phyloP scores from a whole-genome alignment of 1,284 basidiomycete species.

The Fomitiporia mediterranea region DNA sequence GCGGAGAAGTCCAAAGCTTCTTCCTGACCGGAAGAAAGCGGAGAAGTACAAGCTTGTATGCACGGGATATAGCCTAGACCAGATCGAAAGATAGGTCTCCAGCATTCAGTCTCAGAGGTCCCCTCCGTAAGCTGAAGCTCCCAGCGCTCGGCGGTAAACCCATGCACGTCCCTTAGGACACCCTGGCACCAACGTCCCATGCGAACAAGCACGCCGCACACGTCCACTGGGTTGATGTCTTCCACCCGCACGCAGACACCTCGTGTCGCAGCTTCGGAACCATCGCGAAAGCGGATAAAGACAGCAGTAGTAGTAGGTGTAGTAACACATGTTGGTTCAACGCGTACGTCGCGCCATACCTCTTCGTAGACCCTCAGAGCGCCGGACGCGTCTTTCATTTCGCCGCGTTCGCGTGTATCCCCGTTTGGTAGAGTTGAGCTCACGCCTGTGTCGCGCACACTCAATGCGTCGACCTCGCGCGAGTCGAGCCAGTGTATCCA shows the following conservation, averaged over 20 bases:
- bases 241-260: not conserved
- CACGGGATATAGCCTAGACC: constrained; percentile 6
- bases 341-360: constrained; percentile 12
- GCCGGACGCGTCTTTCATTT: constrained; percentile 10
- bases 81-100: constrained; percentile 1
- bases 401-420: constrained; percentile 12
- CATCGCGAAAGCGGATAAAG: constrained; percentile 7
- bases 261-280: not conserved
- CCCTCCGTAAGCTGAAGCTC: not conserved
- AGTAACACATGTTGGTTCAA: not conserved
- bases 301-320: not conserved
- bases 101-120: not conserved
- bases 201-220: constrained; percentile 12
- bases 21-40: not conserved
- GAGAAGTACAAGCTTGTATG: not conserved
- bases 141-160: constrained; percentile 12
- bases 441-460: constrained; percentile 10
- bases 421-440: not conserved
- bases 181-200: constrained; percentile 14
- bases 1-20: not conserved
- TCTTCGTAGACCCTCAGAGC: constrained; percentile 3
- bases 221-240: not conserved
- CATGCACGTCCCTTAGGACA: constrained; percentile 3
- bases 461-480: not conserved
- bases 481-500: constrained; percentile 18